Conservation (phyloP, 2,329 filamentous ascomycete species). For the Talaromyces sp. region DNA sequence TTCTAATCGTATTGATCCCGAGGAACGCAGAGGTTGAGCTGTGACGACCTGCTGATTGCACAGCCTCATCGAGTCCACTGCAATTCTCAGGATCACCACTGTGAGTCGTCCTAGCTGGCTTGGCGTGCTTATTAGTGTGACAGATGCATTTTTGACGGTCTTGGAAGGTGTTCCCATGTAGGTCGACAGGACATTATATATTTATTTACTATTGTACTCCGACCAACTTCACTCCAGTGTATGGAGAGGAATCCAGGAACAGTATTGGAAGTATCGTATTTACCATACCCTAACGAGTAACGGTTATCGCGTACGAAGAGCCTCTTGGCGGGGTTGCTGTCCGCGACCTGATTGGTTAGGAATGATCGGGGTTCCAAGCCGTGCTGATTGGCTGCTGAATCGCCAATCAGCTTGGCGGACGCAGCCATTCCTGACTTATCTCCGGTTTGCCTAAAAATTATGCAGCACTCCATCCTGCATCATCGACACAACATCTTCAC, state of each 20-base stretch:
- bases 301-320: background rate
- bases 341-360: background rate
- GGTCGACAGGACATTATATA: too few relatives aligned
- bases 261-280: background rate
- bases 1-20: background rate
- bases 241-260: background rate
- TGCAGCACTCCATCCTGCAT: background rate
- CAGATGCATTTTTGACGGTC: background rate
- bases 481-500: background rate
- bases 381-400: background rate
- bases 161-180: too few relatives aligned
- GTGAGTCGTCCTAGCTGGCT: background rate
- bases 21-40: background rate
- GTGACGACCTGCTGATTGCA: background rate
- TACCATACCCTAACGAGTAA: background rate
- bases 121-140: background rate
- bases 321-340: background rate
- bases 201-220: too few relatives aligned
- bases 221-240: background rate
- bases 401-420: background rate
- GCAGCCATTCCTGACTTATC: background rate
- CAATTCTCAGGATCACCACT: constrained; percentile 1
- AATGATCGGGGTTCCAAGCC: background rate
- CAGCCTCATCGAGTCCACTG: background rate
- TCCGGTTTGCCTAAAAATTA: background rate